A percentile compares a stretch with the other conserved stretches of the same genome.
phyloP scores from a whole-genome alignment of 345 rosid species.

The Salix udensis region DNA sequence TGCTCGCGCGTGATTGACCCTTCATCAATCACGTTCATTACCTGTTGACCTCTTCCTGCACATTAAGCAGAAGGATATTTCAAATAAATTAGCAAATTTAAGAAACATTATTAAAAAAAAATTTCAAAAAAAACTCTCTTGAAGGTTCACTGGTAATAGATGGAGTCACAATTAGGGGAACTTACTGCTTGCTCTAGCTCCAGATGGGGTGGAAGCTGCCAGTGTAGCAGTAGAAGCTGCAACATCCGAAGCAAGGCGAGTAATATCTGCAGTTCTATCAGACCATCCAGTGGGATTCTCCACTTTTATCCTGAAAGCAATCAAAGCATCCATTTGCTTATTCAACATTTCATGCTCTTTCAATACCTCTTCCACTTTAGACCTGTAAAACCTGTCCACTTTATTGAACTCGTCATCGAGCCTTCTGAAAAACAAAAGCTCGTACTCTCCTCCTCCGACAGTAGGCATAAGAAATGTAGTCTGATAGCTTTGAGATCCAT shows the following conservation, averaged over 20 bases:
- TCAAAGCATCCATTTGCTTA: conserved; percentile 70
- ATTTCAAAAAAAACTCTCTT: neutral
- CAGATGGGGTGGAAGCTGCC: conserved; percentile 48
- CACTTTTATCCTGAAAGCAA: conserved; percentile 65
- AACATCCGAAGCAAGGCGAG: conserved; percentile 58
- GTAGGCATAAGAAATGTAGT: conserved; percentile 53
- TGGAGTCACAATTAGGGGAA: neutral
- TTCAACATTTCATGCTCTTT: conserved; percentile 51
- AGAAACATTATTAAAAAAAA: neutral
- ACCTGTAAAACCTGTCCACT: conserved; percentile 48
- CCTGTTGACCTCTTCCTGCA: conserved; percentile 38
- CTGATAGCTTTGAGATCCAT: conserved; percentile 35
- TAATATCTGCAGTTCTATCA: conserved; percentile 47
- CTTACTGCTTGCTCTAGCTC: conserved; percentile 47
- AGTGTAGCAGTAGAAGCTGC: conserved; percentile 49
- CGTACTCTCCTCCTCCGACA: conserved; percentile 64
- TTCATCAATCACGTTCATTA: conserved; percentile 54
- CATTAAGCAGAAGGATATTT: neutral
- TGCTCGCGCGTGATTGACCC: conserved; percentile 40
- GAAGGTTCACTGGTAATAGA: neutral
- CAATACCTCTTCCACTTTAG: conserved; percentile 51
- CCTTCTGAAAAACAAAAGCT: conserved; percentile 53
- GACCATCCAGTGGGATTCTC: conserved; percentile 53
- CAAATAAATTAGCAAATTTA: neutral
- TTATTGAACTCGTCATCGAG: conserved; percentile 65